phyloP scores from a whole-genome alignment of 495 filamentous ascomycete species.

The Neurospora cerealis region DNA sequence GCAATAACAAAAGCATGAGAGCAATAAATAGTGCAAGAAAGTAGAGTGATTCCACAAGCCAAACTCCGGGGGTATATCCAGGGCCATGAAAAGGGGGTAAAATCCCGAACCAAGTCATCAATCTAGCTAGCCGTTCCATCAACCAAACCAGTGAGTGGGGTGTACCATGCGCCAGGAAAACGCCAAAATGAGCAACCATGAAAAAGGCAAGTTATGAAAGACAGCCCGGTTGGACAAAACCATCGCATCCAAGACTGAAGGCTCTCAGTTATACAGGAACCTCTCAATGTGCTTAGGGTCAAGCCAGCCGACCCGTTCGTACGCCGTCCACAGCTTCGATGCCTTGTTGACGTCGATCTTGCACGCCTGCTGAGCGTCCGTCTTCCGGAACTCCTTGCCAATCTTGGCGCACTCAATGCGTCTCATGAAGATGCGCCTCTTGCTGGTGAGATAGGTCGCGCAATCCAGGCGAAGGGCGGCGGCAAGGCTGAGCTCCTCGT shows the following conservation, averaged over 20 bases:
- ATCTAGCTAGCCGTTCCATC: not conserved
- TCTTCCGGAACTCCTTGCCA: constrained; percentile 89
- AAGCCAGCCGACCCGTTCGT: constrained; percentile 85
- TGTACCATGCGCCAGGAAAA: constrained; percentile 1
- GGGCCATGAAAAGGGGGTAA: not conserved
- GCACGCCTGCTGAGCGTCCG: constrained; percentile 93
- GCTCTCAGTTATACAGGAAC: constrained; percentile 28
- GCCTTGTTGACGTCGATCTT: constrained; percentile 99
- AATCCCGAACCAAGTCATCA: not conserved
- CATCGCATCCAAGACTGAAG: not conserved
- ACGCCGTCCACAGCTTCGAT: constrained; percentile 88
- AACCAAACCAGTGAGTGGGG: not conserved
- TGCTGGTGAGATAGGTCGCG: constrained; percentile 88
- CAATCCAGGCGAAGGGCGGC: constrained; percentile 74
- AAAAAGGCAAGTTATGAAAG: not conserved
- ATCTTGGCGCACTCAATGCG: constrained; percentile 58
- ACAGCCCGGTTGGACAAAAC: constrained; percentile 6
- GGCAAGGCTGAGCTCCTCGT: constrained; percentile 69
- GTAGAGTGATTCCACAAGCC: not conserved
- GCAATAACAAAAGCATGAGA: not conserved
- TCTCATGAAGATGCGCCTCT: constrained; percentile 82
- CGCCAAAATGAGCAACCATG: not conserved
- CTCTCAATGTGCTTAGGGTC: constrained; percentile 49
- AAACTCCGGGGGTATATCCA: not conserved
- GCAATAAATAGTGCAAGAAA: not conserved